A percentile compares a stretch with the other conserved stretches of the same genome.
Conservation (phyloP, 2,329 filamentous ascomycete species). For the Neophaeococcomyces mojaviensis region DNA sequence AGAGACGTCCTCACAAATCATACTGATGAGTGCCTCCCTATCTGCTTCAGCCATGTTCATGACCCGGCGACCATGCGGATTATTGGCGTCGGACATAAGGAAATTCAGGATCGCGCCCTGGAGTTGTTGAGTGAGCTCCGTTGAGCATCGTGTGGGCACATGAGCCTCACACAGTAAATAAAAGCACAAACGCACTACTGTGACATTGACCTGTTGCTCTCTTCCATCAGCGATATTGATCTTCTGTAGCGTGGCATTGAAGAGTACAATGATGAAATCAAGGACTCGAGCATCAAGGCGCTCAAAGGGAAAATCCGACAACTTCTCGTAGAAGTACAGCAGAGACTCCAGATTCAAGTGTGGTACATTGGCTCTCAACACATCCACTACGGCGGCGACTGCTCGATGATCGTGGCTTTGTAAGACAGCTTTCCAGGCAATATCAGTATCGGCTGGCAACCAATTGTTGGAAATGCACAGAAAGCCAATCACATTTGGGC, state of each 20-base stretch:
- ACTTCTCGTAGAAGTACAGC: slow-evolving; percentile 63
- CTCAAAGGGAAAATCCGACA: slow-evolving; percentile 56
- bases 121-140: slow-evolving; percentile 35
- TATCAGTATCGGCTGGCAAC: slow-evolving; percentile 62
- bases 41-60: slow-evolving; percentile 6
- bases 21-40: slow-evolving; percentile 3
- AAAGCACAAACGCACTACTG: slow-evolving; percentile 46
- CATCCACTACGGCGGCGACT: slow-evolving; percentile 68
- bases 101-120: slow-evolving; percentile 18
- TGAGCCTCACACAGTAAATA: slow-evolving; percentile 67
- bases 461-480: slow-evolving; percentile 73
- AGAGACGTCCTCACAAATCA: slow-evolving; percentile 6
- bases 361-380: slow-evolving; percentile 48
- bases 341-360: slow-evolving; percentile 37
- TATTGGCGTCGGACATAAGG: neutral
- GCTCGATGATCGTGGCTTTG: slow-evolving; percentile 76
- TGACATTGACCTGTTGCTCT: slow-evolving; percentile 10
- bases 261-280: slow-evolving; percentile 52
- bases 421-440: slow-evolving; percentile 75
- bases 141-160: slow-evolving; percentile 45
- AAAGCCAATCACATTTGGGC: slow-evolving; percentile 79
- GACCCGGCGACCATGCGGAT: neutral
- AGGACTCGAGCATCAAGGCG: slow-evolving; percentile 57
- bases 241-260: slow-evolving; percentile 44
- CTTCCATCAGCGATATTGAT: slow-evolving; percentile 1